phyloP scores from a whole-genome alignment of 768 basidiomycete genomes.

The Rhodosporidiobolus sp. region DNA sequence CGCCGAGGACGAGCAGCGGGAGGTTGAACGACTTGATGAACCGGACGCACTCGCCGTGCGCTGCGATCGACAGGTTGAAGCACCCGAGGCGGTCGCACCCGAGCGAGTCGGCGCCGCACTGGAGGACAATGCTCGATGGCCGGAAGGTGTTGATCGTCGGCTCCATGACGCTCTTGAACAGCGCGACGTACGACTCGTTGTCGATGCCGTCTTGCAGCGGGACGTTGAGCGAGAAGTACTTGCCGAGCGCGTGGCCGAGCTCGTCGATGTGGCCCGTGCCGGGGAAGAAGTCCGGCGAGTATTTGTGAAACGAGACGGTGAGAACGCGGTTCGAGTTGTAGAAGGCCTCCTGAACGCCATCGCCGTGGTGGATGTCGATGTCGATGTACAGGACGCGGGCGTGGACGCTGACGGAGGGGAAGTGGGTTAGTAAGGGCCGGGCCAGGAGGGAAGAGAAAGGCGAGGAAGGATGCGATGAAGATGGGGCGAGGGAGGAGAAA shows the following conservation, averaged over 20 bases:
- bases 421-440: background rate
- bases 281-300: slow-evolving; percentile 90
- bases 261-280: slow-evolving; percentile 95
- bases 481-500: background rate
- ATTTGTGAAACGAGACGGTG: slow-evolving; percentile 99
- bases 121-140: slow-evolving; percentile 85
- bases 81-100: slow-evolving; percentile 92
- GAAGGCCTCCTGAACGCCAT: slow-evolving; percentile 94
- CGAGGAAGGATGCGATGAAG: background rate
- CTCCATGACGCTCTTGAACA: slow-evolving; percentile 95
- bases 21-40: slow-evolving; percentile 90
- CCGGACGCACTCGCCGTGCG: slow-evolving; percentile 96
- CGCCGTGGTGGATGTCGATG: slow-evolving; percentile 98
- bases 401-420: slow-evolving; percentile 63
- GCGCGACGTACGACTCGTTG: slow-evolving; percentile 90
- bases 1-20: slow-evolving; percentile 85
- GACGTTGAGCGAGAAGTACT: slow-evolving; percentile 92
- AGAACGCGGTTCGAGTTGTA: slow-evolving; percentile 97
- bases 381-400: slow-evolving; percentile 96
- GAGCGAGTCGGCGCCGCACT: slow-evolving; percentile 94
- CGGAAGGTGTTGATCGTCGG: slow-evolving; percentile 85
- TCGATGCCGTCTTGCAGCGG: slow-evolving; percentile 94
- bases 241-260: slow-evolving; percentile 74
- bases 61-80: slow-evolving; percentile 95
- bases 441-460: background rate